Base-by-base conservation (phyloP, 2,329 filamentous ascomycete species). In the Venturia aucupariae region DNA sequence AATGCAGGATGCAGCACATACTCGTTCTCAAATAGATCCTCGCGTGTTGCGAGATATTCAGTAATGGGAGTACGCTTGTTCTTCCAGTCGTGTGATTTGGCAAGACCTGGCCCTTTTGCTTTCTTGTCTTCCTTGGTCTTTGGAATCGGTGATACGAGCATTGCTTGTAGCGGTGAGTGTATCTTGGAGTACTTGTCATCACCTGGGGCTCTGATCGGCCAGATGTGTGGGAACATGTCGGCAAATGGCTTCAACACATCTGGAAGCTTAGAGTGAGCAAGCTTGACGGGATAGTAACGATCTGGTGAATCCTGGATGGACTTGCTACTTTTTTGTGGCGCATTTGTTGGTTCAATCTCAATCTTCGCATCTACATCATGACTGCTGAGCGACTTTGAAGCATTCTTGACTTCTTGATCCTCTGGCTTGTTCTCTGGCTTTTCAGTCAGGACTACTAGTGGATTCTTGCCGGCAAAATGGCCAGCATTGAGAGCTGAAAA, bases 171-270 rank as follows among this genome's bases (percentile, higher is more conserved):
- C 2, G 94, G 92, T 4, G 94, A 97, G 75, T 95, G 89, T 72
- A 99, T 85, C 72, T 86, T 89, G 69, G 84, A 85, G 71, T 88
- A 84, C 72, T 86, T 90, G 68, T 91, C 88, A 73, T 97, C 93
- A 4, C 92, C 94, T 2, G 91, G 90, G 0, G 91, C 89, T 72
- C 86, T 89, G 65, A 97, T 85, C 11, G 92, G 93, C 92, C 94
- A 97, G 46, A 97, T 78, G 70, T 94, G 88, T 10, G 86, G 81
- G 68, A 99, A 97, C 73, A 97, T 90, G 66, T 90, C 85, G 48
- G 89, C 86, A 65, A 97, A 84, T 1, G 87, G 85, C 71, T 85
- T 75, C 46, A 82, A 68, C 6, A 75, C 69, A 24, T 70, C 70
- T 11, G 80, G 78, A 27, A 82, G 65, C 55, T 73, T 75, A 42